These are phyloP conservation scores for Amphicarpaea edgeworthii DNA, from an alignment of 306 rosid species.

Conservation along the genomic window DNA sequence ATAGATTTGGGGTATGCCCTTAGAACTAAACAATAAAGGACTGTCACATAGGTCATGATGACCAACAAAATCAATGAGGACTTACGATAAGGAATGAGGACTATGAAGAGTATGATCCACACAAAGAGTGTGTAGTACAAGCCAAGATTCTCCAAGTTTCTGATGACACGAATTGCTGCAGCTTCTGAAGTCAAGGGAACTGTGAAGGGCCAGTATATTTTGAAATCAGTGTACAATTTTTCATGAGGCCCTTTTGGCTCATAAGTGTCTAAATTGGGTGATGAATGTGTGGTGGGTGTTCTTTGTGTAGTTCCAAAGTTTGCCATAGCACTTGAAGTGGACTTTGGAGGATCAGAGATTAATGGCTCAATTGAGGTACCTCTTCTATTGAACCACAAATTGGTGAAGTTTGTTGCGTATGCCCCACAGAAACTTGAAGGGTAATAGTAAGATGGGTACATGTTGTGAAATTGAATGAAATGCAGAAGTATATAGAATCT, in stretches of 20 bases:
- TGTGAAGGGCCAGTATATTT: constrained; percentile 53
- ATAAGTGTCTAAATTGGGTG: constrained; percentile 23
- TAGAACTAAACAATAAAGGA: constrained; percentile 52
- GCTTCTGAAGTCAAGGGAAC: constrained; percentile 62
- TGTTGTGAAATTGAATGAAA: constrained; percentile 23
- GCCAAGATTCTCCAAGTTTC: constrained; percentile 55
- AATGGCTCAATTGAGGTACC: neutral
- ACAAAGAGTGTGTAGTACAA: constrained; percentile 60
- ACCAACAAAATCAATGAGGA: constrained; percentile 58
- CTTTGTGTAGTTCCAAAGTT: constrained; percentile 56
- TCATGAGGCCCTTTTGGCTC: constrained; percentile 46
- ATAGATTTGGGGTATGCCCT: constrained; percentile 54
- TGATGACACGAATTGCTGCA: constrained; percentile 51
- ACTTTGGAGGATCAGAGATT: constrained; percentile 29
- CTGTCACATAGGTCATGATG: constrained; percentile 56
- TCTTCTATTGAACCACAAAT: neutral
- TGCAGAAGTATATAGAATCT: neutral
- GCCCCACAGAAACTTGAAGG: constrained; percentile 15
- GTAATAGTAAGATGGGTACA: constrained; percentile 5
- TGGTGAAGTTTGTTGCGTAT: neutral
- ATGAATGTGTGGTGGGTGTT: constrained; percentile 43
- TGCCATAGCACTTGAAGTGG: constrained; percentile 48
- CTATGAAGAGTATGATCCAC: constrained; percentile 69
- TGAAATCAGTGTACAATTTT: constrained; percentile 49
- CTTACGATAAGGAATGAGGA: constrained; percentile 59